Conservation (phyloP, 352 stramenopile species). For the Pythium brachiatum region DNA sequence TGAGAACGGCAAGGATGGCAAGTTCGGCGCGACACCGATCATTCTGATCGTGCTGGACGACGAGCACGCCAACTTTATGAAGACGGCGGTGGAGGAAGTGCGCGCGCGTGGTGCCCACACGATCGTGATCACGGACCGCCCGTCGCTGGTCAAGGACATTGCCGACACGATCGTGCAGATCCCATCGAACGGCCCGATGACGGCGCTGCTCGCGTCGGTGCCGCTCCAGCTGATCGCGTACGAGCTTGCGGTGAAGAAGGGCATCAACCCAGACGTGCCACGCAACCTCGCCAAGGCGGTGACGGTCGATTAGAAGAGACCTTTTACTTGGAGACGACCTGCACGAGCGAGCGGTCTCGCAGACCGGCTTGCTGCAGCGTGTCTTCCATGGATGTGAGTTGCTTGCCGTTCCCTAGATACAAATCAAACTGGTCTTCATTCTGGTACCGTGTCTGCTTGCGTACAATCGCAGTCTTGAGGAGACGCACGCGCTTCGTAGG, state of each 20-base stretch:
- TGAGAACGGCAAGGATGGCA: constrained; percentile 90
- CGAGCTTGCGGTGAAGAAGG: constrained; percentile 95
- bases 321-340: constrained; percentile 32
- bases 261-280: constrained; percentile 98
- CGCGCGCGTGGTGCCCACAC: constrained; percentile 94
- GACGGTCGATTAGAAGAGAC: constrained; percentile 94
- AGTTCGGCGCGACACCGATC: constrained; percentile 95
- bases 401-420: constrained; percentile 37
- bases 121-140: constrained; percentile 98
- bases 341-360: constrained; percentile 39
- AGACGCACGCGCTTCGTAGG: constrained; percentile 44
- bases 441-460: constrained; percentile 44
- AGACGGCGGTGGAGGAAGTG: constrained; percentile 94
- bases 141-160: constrained; percentile 90
- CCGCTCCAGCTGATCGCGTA: constrained; percentile 98
- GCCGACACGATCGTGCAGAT: constrained; percentile 94
- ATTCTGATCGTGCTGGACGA: constrained; percentile 98
- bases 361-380: constrained; percentile 36
- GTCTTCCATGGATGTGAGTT: constrained; percentile 35
- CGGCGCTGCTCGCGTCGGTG: constrained; percentile 93
- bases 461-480: constrained; percentile 47
- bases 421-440: constrained; percentile 54
- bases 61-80: constrained; percentile 95
- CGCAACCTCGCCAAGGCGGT: constrained; percentile 99
- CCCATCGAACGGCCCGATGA: constrained; percentile 96